phyloP scores from a whole-genome alignment of 2,329 filamentous ascomycete genomes.

The Neopestalotiopsis sp. region DNA sequence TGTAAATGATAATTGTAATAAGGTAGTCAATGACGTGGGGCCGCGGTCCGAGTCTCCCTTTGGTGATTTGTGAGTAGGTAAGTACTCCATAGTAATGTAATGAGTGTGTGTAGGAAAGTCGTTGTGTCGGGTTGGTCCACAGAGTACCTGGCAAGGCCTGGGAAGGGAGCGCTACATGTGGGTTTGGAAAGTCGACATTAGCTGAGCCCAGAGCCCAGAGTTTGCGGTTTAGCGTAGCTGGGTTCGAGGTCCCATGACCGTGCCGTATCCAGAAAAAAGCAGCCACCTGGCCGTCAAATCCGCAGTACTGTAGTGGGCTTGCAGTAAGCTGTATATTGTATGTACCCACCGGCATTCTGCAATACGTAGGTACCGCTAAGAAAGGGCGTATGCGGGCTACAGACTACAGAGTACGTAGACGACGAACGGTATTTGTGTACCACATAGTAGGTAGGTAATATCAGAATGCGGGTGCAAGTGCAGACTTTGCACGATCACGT shows the following conservation, averaged over 20 bases:
- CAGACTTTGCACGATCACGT: conserved; percentile 17
- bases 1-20: neutral
- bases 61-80: neutral
- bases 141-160: neutral
- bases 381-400: neutral
- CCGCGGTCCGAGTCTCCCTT: neutral
- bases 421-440: conserved; percentile 2
- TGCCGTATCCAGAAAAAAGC: conserved; percentile 19
- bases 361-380: neutral
- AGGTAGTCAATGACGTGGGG: neutral
- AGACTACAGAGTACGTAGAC: neutral
- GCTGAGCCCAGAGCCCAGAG: neutral
- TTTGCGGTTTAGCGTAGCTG: conserved; percentile 17
- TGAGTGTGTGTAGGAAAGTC: neutral
- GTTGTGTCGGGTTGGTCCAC: neutral
- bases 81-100: neutral
- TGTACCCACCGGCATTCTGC: conserved; percentile 18
- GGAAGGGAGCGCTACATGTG: neutral
- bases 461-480: neutral
- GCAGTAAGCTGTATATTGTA: conserved; percentile 18
- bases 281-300: conserved; percentile 19
- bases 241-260: conserved; percentile 18
- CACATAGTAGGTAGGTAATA: neutral
- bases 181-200: neutral
- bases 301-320: conserved; percentile 4